Conservation (phyloP, 495 filamentous ascomycete species). For the Viridothelium virens region DNA sequence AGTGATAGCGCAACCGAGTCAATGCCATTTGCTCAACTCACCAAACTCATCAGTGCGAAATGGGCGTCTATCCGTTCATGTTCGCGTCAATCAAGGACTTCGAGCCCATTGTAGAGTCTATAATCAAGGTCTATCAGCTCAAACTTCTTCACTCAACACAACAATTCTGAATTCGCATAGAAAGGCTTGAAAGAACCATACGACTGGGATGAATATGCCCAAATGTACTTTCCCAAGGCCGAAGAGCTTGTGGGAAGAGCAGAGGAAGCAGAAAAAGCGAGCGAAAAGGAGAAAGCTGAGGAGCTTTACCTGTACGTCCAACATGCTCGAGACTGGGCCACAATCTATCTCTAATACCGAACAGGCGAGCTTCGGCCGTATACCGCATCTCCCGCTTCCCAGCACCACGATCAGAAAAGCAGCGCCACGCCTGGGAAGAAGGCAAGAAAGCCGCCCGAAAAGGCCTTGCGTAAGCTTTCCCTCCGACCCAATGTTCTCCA, state of each 20-base stretch:
- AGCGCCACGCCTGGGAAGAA: constrained; percentile 56
- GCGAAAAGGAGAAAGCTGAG: constrained; percentile 45
- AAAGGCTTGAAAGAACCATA: constrained; percentile 56
- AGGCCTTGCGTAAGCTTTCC: constrained; percentile 37
- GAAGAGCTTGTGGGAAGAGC: constrained; percentile 45
- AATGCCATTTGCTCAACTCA: background rate
- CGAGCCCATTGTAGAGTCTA: constrained; percentile 56
- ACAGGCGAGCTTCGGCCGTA: constrained; percentile 55
- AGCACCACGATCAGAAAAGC: constrained; percentile 45
- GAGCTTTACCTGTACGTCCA: constrained; percentile 49
- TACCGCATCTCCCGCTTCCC: constrained; percentile 72
- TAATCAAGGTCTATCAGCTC: constrained; percentile 46
- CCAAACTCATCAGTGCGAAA: constrained; percentile 41
- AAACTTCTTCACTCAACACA: constrained; percentile 17
- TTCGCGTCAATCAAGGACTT: constrained; percentile 65
- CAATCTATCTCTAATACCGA: constrained; percentile 11
- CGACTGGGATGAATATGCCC: constrained; percentile 54
- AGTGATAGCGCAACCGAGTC: constrained; percentile 17
- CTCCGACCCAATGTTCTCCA: background rate
- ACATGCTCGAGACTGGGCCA: no score
- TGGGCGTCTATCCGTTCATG: constrained; percentile 72
- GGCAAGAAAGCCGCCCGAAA: constrained; percentile 60
- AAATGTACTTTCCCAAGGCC: constrained; percentile 52
- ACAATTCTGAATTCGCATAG: constrained; percentile 26
- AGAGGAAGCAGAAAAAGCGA: constrained; percentile 39